phyloP scores from a whole-genome alignment of 2,329 filamentous ascomycete genomes.

The Pseudocercospora cruenta region DNA sequence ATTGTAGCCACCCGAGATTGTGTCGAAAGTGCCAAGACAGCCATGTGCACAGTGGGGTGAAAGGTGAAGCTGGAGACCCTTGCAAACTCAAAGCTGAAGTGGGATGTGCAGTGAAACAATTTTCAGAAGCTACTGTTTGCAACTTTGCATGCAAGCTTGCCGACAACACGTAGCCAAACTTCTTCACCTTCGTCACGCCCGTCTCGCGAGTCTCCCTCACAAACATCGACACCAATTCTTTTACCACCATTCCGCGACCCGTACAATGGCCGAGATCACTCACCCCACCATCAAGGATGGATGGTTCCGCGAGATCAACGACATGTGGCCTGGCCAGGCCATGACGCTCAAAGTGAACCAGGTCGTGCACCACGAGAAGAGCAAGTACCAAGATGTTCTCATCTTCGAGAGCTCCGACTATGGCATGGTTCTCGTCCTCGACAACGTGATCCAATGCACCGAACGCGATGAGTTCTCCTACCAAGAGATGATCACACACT shows the following conservation, averaged over 20 bases:
- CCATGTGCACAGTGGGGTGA: not conserved
- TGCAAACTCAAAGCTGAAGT: not conserved
- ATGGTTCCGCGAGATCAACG: slow-evolving; percentile 98
- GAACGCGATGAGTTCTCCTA: slow-evolving; percentile 97
- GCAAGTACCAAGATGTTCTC: slow-evolving; percentile 97
- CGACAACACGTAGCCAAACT: not conserved
- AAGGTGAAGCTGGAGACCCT: not conserved
- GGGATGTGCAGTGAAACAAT: slow-evolving; percentile 6
- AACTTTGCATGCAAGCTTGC: not conserved
- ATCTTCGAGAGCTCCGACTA: slow-evolving; percentile 98
- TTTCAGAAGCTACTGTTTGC: not conserved
- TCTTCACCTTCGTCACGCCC: not conserved
- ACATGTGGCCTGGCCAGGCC: slow-evolving; percentile 99
- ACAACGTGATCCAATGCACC: slow-evolving; percentile 99
- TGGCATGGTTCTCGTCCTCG: slow-evolving; percentile 92
- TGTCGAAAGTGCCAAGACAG: not conserved
- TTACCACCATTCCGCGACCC: slow-evolving; percentile 22
- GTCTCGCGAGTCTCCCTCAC: slow-evolving; percentile 13
- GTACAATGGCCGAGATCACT: slow-evolving; percentile 67
- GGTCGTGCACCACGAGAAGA: slow-evolving; percentile 98
- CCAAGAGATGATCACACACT: slow-evolving; percentile 99
- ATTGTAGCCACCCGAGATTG: not conserved
- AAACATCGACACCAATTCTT: slow-evolving; percentile 28
- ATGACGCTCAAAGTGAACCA: slow-evolving; percentile 99
- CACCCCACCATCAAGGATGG: slow-evolving; percentile 91